phyloP scores from a whole-genome alignment of 768 basidiomycete genomes.

The Serendipita sp. region DNA sequence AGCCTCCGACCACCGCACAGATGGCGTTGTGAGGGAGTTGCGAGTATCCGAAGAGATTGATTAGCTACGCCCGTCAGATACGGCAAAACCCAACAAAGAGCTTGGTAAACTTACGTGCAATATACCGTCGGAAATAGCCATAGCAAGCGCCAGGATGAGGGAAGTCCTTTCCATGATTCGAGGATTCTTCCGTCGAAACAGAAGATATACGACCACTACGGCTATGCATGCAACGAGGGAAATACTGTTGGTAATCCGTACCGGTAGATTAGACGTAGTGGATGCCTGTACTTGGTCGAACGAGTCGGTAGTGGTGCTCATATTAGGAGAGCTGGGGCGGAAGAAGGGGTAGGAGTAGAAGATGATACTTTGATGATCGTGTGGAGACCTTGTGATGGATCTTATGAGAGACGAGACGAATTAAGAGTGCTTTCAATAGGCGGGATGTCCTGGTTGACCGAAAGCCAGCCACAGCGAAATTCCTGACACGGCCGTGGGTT shows the following conservation, averaged over 20 bases:
- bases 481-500: no score
- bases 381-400: no score
- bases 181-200: slow-evolving; percentile 4
- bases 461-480: no score
- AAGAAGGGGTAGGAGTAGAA: background rate
- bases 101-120: slow-evolving; percentile 4
- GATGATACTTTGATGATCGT: no score
- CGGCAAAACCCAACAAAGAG: no score
- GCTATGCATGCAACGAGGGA: slow-evolving; percentile 8
- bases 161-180: slow-evolving; percentile 10
- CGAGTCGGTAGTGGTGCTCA: background rate
- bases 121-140: slow-evolving; percentile 8
- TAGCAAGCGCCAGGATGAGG: slow-evolving; percentile 7
- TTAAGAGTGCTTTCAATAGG: no score
- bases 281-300: background rate
- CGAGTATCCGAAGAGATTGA: slow-evolving; percentile 8
- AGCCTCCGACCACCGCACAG: slow-evolving; percentile 9
- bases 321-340: background rate
- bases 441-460: no score
- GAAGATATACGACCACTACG: slow-evolving; percentile 2
- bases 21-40: slow-evolving; percentile 8
- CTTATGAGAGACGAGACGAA: no score
- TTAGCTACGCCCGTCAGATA: background rate
- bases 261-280: slow-evolving; percentile 3
- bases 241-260: background rate